Conservation (phyloP, 108 stramenopile genomes). For the Craspedostauros australis region DNA sequence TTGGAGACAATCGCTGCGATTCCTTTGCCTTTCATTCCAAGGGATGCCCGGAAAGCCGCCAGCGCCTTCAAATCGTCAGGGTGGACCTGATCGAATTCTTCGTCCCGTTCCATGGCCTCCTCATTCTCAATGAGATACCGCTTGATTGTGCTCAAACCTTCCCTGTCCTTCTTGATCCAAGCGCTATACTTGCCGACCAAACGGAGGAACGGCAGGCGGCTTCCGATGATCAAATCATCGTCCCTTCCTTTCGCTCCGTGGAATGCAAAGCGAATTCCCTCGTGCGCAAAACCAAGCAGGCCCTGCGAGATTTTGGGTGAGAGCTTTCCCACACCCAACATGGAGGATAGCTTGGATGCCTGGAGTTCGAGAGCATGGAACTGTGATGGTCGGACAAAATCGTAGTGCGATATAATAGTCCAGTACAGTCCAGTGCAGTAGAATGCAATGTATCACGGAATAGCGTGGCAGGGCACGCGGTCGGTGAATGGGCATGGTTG, state of each 20-base stretch:
- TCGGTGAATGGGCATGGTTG: no score
- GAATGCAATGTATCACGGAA: background rate
- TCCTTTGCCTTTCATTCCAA: no score
- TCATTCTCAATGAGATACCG: slow-evolving; percentile 52
- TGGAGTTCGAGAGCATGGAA: slow-evolving; percentile 49
- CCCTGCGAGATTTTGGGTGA: slow-evolving; percentile 47
- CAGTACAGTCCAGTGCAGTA: background rate
- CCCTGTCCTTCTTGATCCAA: slow-evolving; percentile 57
- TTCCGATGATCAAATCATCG: slow-evolving; percentile 58
- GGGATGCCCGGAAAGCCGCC: slow-evolving; percentile 30
- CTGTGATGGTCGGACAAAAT: background rate
- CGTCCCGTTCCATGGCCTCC: slow-evolving; percentile 41
- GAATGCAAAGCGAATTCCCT: slow-evolving; percentile 80
- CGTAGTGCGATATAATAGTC: background rate
- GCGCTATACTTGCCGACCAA: slow-evolving; percentile 52
- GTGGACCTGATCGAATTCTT: slow-evolving; percentile 71
- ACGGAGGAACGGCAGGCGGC: slow-evolving; percentile 67
- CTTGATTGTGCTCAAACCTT: slow-evolving; percentile 31
- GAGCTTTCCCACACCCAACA: slow-evolving; percentile 67
- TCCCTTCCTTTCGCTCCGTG: slow-evolving; percentile 52
- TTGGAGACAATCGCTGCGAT: no score
- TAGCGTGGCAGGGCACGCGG: background rate
- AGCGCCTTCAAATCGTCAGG: slow-evolving; percentile 60
- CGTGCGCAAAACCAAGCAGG: slow-evolving; percentile 62
- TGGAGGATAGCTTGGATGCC: slow-evolving; percentile 52